Conservation (phyloP, 306 rosid species). For the barrel medic (Medicago truncatula) region DNA sequence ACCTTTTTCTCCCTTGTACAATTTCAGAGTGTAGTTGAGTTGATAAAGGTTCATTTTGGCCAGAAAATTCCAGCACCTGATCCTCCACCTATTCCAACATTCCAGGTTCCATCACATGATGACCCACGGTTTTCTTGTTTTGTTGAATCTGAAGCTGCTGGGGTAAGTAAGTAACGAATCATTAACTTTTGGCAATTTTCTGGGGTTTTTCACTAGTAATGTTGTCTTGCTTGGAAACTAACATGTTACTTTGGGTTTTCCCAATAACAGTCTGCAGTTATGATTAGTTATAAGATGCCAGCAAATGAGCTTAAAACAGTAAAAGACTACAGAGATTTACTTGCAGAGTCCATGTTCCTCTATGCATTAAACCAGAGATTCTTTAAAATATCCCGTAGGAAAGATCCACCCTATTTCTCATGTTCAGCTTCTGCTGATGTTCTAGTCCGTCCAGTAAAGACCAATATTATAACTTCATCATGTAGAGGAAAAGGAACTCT, state of each 20-base stretch:
- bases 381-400: conserved; percentile 88
- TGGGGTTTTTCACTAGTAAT: background rate
- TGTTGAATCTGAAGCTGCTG: conserved; percentile 95
- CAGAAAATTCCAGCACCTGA: conserved; percentile 68
- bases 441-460: conserved; percentile 84
- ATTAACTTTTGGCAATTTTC: conserved; percentile 29
- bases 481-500: conserved; percentile 87
- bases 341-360: conserved; percentile 94
- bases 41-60: conserved; percentile 85
- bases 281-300: conserved; percentile 91
- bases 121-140: conserved; percentile 90
- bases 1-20: conserved; percentile 36
- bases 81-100: conserved; percentile 69
- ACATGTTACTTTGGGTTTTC: conserved; percentile 37
- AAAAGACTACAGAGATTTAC: conserved; percentile 83
- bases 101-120: conserved; percentile 78
- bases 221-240: conserved; percentile 27
- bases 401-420: conserved; percentile 94
- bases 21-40: conserved; percentile 76
- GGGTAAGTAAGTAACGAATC: conserved; percentile 73
- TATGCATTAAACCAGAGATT: conserved; percentile 89
- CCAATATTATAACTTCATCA: conserved; percentile 83
- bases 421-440: conserved; percentile 90
- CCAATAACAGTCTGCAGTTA: conserved; percentile 83
- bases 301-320: conserved; percentile 79